Evolutionary conservation across 1,284 basidiomycete genomes (phyloP), one percentile per base, ranked within the genome.

Genomic region (Malassezia obtusa): DNA sequence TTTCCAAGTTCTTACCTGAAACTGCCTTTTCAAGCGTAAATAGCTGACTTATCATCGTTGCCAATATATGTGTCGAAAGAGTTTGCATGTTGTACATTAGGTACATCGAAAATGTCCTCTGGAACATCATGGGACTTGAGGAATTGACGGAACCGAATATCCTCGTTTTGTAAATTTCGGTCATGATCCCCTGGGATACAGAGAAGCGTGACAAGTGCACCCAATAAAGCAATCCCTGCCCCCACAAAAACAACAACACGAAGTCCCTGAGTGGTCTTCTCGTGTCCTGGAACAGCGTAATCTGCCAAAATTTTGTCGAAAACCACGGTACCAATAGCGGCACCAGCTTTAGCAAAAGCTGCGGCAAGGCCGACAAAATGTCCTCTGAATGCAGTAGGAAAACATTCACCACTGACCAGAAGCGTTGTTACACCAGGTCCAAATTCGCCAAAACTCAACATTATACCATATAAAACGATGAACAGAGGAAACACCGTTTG

Each of bases 221-320:
- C 67, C 25, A 71, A 17, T 17, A 71, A 37, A n/a, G 55, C 59
- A 15, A 66, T 41, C 2, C 51, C 64, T 5, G 65, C 64, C 24
- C 65, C 66, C 35, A 65, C 58, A 33, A 63, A 55, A 47, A 70
- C 67, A 33, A 64, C 62, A 1, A 62, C 67, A 48, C 63, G 63
- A 46, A 65, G 62, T 22, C 64, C 66, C 44, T 61, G 60, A 52
- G 64, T 59, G 26, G 45, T 57, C 22, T 44, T 49, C 19, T 59
- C 38, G 31, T 63, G 6, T 8, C 14, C 36, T 6, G 17, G n/a
- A 6, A 14, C 14, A 24, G 17, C 59, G 11, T 56, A 50, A 17
- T 59, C 51, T 40, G 60, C 17, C 2, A 17, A 7, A 17, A 43
- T 43, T 17, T 8, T 6, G 24, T 24, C 21, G 15, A 43, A 43